These are phyloP conservation scores for Chenopodium berlandieri DNA, from an alignment of 148 eudicot species.

Conservation along the genomic window DNA sequence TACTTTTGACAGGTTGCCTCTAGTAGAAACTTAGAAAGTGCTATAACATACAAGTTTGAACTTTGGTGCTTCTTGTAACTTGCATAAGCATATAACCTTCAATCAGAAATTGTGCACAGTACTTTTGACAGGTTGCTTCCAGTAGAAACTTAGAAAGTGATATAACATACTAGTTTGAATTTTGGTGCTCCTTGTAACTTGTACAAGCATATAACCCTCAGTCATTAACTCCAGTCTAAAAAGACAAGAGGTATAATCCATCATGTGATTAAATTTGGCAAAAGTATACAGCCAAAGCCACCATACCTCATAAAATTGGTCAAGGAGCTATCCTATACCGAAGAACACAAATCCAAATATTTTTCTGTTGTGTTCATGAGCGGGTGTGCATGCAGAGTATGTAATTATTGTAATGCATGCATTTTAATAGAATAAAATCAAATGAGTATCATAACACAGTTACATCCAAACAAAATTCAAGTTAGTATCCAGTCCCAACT, in stretches of 20 bases:
- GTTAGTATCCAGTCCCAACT: not conserved
- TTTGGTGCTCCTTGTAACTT: not conserved
- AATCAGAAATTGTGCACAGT: not conserved
- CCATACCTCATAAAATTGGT: not conserved
- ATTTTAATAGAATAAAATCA: no score
- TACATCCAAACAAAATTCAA: not conserved
- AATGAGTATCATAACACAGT: no score
- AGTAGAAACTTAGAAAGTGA: not conserved
- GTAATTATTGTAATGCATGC: not conserved
- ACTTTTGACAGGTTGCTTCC: no score
- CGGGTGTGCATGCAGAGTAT: no score
- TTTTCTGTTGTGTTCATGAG: no score
- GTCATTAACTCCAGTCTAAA: not conserved
- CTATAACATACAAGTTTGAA: not conserved
- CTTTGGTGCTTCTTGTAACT: not conserved
- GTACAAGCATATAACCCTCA: not conserved
- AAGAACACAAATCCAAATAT: no score
- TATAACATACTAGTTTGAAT: not conserved
- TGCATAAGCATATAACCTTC: not conserved
- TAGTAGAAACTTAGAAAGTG: not conserved
- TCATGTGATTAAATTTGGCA: no score
- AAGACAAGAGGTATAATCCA: no score
- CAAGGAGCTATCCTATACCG: no score
- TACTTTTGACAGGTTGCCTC: not conserved
- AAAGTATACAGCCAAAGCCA: not conserved